A percentile compares a stretch with the other conserved stretches of the same genome.
Conservation (phyloP, 2,329 filamentous ascomycete genomes). For the Scortechinia acanthostroma region DNA sequence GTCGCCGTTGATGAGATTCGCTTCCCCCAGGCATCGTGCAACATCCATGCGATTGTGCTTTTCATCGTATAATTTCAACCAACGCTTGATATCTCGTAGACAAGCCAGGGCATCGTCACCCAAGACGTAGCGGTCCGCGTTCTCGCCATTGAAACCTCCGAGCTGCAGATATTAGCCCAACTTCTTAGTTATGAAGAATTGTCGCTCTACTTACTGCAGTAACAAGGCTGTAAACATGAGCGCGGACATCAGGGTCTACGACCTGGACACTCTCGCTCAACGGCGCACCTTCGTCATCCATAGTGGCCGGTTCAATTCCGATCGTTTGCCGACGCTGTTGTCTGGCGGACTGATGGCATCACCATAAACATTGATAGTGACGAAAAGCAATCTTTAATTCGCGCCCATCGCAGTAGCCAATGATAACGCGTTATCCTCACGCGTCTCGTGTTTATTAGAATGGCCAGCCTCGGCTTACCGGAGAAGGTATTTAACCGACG, state of each 20-base stretch:
- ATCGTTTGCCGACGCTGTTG: too few relatives aligned
- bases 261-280: slow-evolving; percentile 14
- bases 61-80: slow-evolving; percentile 90
- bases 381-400: neutral
- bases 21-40: slow-evolving; percentile 82
- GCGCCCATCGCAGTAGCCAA: neutral
- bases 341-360: neutral
- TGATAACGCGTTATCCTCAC: neutral
- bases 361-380: neutral
- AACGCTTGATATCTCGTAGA: slow-evolving; percentile 86
- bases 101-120: slow-evolving; percentile 90
- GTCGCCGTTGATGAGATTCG: slow-evolving; percentile 85
- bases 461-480: neutral
- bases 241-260: slow-evolving; percentile 86
- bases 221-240: slow-evolving; percentile 86
- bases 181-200: slow-evolving; percentile 6
- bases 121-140: slow-evolving; percentile 77
- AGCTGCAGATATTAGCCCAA: slow-evolving; percentile 45
- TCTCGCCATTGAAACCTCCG: slow-evolving; percentile 72
- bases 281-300: neutral
- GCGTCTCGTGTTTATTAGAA: neutral
- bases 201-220: slow-evolving; percentile 66
- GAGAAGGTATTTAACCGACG: neutral
- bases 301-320: neutral
- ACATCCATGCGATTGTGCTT: slow-evolving; percentile 92